A percentile compares a stretch with the other conserved stretches of the same genome.
Conservation (phyloP, 306 rosid genomes). For the peach (Prunus persica) region Prunus_persica_NCBIv2 NC_034009.1:35172001-35172500, state of each 20-base stretch:
- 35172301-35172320: not conserved
- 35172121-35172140: not conserved
- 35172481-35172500: conserved; percentile 52
- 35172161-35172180: too few species aligned
- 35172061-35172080: not conserved
- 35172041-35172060: conserved; percentile 23
- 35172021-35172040: conserved; percentile 8
- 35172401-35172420: conserved; percentile 66
- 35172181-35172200: too few species aligned
- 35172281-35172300: not conserved
- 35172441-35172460: conserved; percentile 66
- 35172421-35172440: conserved; percentile 68
- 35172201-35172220: not conserved
- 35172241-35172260: not conserved
- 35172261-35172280: not conserved
- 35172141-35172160: not conserved
- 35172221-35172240: not conserved
- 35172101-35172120: not conserved
- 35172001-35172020: conserved; percentile 13
- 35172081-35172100: not conserved
- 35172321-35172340: not conserved
- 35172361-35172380: conserved; percentile 12
- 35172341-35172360: not conserved
- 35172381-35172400: conserved; percentile 45
- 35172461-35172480: conserved; percentile 83